A percentile compares a stretch with the other conserved stretches of the same genome.
Evolutionary conservation across 176 grass and related monocot species (phyloP).

Genomic region (Canna indica): DNA sequence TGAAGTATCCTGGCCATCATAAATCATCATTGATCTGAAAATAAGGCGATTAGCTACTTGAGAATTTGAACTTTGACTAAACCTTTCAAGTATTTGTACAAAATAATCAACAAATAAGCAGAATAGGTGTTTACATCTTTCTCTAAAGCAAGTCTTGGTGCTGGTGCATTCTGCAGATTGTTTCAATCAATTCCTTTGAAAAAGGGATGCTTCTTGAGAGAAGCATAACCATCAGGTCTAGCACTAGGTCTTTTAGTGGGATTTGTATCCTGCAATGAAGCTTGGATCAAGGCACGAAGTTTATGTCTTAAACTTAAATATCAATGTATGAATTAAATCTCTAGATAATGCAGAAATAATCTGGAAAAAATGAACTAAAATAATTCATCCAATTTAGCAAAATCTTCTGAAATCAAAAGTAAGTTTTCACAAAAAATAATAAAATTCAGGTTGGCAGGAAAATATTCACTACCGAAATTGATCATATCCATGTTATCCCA

Average conservation of each 20-base stretch:
- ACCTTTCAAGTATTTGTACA: background rate
- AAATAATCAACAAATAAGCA: constrained; percentile 17
- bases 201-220: too few species aligned
- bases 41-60: too few species aligned
- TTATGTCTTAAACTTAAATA: background rate
- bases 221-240: constrained; percentile 58
- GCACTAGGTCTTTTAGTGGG: constrained; percentile 69
- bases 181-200: too few species aligned
- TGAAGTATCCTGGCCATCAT: too few species aligned
- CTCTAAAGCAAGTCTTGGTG: too few species aligned
- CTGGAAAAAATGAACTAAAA: background rate
- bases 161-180: too few species aligned
- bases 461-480: background rate
- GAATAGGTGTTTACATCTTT: too few species aligned
- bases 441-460: background rate
- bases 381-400: background rate
- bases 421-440: background rate
- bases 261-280: constrained; percentile 65
- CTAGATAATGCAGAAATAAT: background rate
- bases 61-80: constrained; percentile 4
- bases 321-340: background rate
- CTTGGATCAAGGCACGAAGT: background rate
- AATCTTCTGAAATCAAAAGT: background rate
- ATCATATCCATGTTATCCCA: background rate
- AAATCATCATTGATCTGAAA: too few species aligned